Evolutionary conservation across 495 filamentous ascomycete species (phyloP).

Genomic region (Neurospora sp.): DNA sequence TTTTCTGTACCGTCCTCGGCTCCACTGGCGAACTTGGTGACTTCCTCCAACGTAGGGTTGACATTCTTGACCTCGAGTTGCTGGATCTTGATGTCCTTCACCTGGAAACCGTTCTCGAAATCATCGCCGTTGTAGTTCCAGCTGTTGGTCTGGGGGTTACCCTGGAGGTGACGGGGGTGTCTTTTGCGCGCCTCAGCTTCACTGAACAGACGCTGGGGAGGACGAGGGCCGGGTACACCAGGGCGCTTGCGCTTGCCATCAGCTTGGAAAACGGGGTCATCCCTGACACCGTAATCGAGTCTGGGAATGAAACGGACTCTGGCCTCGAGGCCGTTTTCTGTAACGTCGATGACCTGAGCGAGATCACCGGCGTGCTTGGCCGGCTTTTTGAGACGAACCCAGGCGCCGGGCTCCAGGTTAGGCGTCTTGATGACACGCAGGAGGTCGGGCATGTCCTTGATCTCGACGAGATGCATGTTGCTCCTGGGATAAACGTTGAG

Average conservation of each 20-base stretch:
- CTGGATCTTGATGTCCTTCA: slow-evolving; percentile 89
- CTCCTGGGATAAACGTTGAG: slow-evolving; percentile 72
- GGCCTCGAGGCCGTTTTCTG: slow-evolving; percentile 83
- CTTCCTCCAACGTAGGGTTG: slow-evolving; percentile 88
- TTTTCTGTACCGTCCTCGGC: slow-evolving; percentile 88
- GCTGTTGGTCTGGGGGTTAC: slow-evolving; percentile 52
- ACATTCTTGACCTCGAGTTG: slow-evolving; percentile 75
- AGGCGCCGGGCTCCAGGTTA: slow-evolving; percentile 76
- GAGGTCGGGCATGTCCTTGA: slow-evolving; percentile 95
- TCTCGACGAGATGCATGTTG: slow-evolving; percentile 79
- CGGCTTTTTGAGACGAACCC: slow-evolving; percentile 76
- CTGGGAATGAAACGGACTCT: slow-evolving; percentile 79
- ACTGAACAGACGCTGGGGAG: slow-evolving; percentile 86
- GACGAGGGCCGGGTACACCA: slow-evolving; percentile 48
- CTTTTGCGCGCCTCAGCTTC: slow-evolving; percentile 88
- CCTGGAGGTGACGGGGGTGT: slow-evolving; percentile 61
- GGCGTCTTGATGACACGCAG: slow-evolving; percentile 80
- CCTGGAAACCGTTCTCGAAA: slow-evolving; percentile 85
- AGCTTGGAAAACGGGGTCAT: slow-evolving; percentile 47
- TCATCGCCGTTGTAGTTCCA: slow-evolving; percentile 80
- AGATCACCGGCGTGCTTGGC: slow-evolving; percentile 82
- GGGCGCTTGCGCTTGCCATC: slow-evolving; percentile 71
- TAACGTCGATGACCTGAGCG: slow-evolving; percentile 87
- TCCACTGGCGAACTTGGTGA: slow-evolving; percentile 81
- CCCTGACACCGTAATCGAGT: slow-evolving; percentile 81